A percentile compares a stretch with the other conserved stretches of the same genome.
Conservation (phyloP, 371 early-diverging fungal genomes). For the Furculomyces boomerangus region DNA sequence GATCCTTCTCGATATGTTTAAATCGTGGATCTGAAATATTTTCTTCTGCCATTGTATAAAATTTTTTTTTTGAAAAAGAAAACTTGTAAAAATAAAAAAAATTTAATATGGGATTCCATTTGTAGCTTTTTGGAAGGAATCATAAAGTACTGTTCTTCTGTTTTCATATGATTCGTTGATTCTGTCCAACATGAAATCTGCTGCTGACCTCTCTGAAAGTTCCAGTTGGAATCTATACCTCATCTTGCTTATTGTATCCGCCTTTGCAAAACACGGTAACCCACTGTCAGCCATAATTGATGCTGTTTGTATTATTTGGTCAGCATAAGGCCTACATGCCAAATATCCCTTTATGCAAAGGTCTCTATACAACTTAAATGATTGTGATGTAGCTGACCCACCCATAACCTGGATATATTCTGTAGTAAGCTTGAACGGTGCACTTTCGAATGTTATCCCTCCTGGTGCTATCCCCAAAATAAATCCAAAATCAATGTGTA, state of each 20-base stretch:
- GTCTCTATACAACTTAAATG: slow-evolving; percentile 82
- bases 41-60: not conserved
- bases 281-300: slow-evolving; percentile 89
- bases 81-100: not conserved
- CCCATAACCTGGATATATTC: slow-evolving; percentile 98
- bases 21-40: slow-evolving; percentile 53
- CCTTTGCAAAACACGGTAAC: slow-evolving; percentile 73
- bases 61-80: too few relatives aligned
- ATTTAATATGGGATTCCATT: slow-evolving; percentile 49
- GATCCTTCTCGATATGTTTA: slow-evolving; percentile 62
- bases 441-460: slow-evolving; percentile 93
- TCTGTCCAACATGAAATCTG: slow-evolving; percentile 80
- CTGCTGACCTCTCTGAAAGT: slow-evolving; percentile 75
- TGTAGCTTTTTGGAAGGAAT: slow-evolving; percentile 75
- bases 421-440: slow-evolving; percentile 96
- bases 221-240: slow-evolving; percentile 82
- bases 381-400: slow-evolving; percentile 58
- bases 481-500: slow-evolving; percentile 99
- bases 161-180: slow-evolving; percentile 87
- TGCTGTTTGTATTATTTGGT: slow-evolving; percentile 80
- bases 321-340: slow-evolving; percentile 80
- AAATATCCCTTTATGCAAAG: slow-evolving; percentile 81
- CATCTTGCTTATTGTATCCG: slow-evolving; percentile 45
- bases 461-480: slow-evolving; percentile 98
- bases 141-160: slow-evolving; percentile 64